phyloP scores from a whole-genome alignment of 495 filamentous ascomycete genomes.

The Astrothelium macrocarpum region DNA sequence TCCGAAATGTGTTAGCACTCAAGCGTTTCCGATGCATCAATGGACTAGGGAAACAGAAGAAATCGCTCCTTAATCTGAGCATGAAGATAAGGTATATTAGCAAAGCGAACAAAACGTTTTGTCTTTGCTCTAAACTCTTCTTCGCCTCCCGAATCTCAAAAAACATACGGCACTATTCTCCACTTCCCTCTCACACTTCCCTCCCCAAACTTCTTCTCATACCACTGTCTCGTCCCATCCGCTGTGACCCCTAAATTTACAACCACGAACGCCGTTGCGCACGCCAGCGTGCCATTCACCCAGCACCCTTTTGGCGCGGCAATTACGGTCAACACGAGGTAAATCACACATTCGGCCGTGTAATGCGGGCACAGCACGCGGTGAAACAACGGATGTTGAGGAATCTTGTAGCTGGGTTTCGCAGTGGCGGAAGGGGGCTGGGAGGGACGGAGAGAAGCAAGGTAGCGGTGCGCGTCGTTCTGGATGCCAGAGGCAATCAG shows the following conservation, averaged over 20 bases:
- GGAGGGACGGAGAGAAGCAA: conserved; percentile 48
- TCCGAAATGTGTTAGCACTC: too few relatives aligned
- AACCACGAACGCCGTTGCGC: conserved; percentile 60
- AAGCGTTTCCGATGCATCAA: too few relatives aligned
- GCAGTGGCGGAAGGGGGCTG: neutral
- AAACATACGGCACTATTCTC: conserved; percentile 78
- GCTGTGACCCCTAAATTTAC: conserved; percentile 79
- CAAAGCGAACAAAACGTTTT: too few relatives aligned
- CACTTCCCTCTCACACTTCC: conserved; percentile 55
- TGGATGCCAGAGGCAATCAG: conserved; percentile 67
- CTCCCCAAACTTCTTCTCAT: conserved; percentile 64
- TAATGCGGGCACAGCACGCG: conserved; percentile 81
- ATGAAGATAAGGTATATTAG: too few relatives aligned
- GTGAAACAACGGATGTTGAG: conserved; percentile 59
- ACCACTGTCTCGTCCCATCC: conserved; percentile 69
- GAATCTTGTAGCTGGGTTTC: conserved; percentile 58
- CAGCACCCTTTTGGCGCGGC: conserved; percentile 54
- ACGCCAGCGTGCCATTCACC: conserved; percentile 64
- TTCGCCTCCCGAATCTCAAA: neutral
- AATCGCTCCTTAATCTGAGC: too few relatives aligned
- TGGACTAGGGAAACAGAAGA: too few relatives aligned
- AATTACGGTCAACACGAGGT: conserved; percentile 64
- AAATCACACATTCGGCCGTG: conserved; percentile 74
- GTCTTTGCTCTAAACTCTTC: neutral
- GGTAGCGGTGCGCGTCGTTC: conserved; percentile 69